These are phyloP conservation scores for Lentinula lateritia DNA, from an alignment of 768 basidiomycete genomes.

Conservation along the genomic window DNA sequence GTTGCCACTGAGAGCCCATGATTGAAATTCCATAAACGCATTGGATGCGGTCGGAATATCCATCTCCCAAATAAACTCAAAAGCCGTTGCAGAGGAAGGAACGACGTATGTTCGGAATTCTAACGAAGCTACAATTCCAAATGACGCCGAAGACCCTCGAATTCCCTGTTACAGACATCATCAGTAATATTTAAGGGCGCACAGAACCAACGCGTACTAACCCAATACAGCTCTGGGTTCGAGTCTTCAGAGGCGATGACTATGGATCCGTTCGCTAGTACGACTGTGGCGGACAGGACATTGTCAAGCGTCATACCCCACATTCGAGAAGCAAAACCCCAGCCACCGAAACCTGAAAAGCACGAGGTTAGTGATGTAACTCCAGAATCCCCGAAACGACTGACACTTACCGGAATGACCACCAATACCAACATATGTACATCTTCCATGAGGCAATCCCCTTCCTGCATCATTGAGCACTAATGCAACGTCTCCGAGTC, in stretches of 20 bases:
- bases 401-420: conserved; percentile 31
- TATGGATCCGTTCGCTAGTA: conserved; percentile 22
- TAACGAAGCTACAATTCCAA: conserved; percentile 10
- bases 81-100: conserved; percentile 1
- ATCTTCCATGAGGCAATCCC: conserved; percentile 36
- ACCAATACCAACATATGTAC: conserved; percentile 40
- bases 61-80: conserved; percentile 6
- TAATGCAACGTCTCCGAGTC: conserved; percentile 32
- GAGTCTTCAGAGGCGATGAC: conserved; percentile 12
- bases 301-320: conserved; percentile 25
- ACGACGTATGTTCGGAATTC: conserved; percentile 5
- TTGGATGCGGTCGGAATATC: background rate
- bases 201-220: background rate
- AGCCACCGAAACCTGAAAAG: conserved; percentile 19
- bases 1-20: conserved; percentile 1
- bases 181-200: background rate
- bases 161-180: background rate
- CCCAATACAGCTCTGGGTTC: conserved; percentile 24
- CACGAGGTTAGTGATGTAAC: background rate
- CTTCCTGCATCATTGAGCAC: conserved; percentile 28
- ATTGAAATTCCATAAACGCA: conserved; percentile 8
- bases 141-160: conserved; percentile 11
- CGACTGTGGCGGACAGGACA: conserved; percentile 18
- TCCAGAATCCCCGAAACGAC: too few species aligned
- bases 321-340: conserved; percentile 20